phyloP scores from a whole-genome alignment of 306 rosid genomes.

The Purshia tridentata region DNA sequence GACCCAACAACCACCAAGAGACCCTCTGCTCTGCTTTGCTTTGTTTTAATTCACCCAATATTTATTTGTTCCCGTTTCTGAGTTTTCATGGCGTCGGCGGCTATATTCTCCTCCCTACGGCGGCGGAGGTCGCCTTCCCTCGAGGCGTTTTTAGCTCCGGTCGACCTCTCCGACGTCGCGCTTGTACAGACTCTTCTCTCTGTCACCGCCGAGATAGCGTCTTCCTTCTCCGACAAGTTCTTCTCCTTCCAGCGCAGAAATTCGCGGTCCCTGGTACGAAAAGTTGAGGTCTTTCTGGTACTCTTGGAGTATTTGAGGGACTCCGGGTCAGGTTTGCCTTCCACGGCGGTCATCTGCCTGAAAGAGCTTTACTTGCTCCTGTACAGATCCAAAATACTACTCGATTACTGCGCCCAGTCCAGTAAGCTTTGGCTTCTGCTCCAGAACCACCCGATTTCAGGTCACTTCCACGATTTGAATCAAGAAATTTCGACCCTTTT shows the following conservation, averaged over 20 bases:
- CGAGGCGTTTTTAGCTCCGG: conserved; percentile 89
- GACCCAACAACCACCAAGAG: no score
- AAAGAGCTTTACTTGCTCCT: conserved; percentile 80
- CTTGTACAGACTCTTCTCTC: conserved; percentile 62
- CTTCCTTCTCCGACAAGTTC: conserved; percentile 46
- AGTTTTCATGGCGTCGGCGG: conserved; percentile 71
- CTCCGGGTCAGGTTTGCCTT: conserved; percentile 36
- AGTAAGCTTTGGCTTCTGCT: conserved; percentile 93
- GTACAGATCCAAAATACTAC: conserved; percentile 81
- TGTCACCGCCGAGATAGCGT: conserved; percentile 53
- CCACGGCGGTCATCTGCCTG: conserved; percentile 67
- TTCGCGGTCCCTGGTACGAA: conserved; percentile 66
- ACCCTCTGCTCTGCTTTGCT: neutral
- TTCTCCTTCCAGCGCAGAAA: conserved; percentile 71
- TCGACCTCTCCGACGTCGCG: conserved; percentile 65
- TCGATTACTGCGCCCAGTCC: conserved; percentile 79
- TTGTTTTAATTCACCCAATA: neutral
- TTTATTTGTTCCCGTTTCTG: neutral
- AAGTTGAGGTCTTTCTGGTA: conserved; percentile 57
- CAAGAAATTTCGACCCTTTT: conserved; percentile 81
- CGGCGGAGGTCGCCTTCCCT: conserved; percentile 87
- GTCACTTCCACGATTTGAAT: conserved; percentile 88
- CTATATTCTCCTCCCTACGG: conserved; percentile 79
- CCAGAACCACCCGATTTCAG: conserved; percentile 82
- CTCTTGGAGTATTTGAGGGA: conserved; percentile 67